Evolutionary conservation across 768 basidiomycete species (phyloP), one percentile per base, ranked within the genome.

Genomic region (Phanerodontia chrysosporium): DNA sequence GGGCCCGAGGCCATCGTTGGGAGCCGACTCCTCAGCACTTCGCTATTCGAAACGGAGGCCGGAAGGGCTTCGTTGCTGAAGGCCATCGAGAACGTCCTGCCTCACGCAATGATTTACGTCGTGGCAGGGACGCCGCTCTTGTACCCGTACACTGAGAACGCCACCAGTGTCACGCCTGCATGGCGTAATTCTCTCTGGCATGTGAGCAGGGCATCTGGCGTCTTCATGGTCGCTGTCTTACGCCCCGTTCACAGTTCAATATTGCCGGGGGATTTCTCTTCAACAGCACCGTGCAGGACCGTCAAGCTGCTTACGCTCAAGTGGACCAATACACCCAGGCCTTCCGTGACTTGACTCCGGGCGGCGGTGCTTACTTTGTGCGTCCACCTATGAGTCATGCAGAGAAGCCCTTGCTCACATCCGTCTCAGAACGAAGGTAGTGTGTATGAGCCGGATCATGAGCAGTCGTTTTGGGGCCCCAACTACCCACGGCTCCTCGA

Each of bases 381-480:
- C 49, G 71, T 64, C 32, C n/a, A 4, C 28, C 51, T 51, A n/a
- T 14, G n/a, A 35, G 28, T 25, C 57, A 9, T 14, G 14, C 6
- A 27, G 28, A 3, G 32, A 2, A 28, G n/a, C 12, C 6, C 45
- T 22, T 25, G 39, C 16, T 28, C 36, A 2, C 35, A 3, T 6
- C 13, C 8, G 8, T n/a, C 7, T 35, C 55, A 70, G 72, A 75
- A 74, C 56, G 74, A 75, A 48, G 74, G 69, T 24, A 68, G 72
- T 48, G 69, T 74, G 2, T 75, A 75, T 46, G 72, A 75, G 59
- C 59, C 66, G 10, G 58, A 73, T 57, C 69, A 75, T 52, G 46
- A 59, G 57, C 60, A 61, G 25, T 64, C 74, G 14, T 75, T 68
- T 58, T 76, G 74, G 74, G 74, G 74, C 10, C 22, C 48, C 3